These are phyloP conservation scores for Solanum chilense DNA, from an alignment of 257 asterid species.

Conservation along the genomic window DNA sequence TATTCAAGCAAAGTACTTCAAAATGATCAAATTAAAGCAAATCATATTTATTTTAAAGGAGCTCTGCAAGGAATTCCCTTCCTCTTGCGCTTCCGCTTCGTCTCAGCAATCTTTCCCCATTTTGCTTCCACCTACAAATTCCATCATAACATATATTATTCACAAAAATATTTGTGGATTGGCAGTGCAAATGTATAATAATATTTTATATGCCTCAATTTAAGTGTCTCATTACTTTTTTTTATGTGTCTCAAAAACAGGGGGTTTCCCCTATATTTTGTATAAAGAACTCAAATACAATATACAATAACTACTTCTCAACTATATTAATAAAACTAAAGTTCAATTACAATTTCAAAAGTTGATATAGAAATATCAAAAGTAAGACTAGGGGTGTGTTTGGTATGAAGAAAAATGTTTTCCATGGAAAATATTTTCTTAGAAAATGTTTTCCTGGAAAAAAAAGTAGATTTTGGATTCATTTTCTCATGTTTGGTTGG, in stretches of 20 bases:
- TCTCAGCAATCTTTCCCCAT: background rate
- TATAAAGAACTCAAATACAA: background rate
- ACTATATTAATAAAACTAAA: no score
- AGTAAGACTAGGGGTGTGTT: no score
- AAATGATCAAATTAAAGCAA: background rate
- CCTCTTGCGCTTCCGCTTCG: background rate
- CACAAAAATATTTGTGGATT: background rate
- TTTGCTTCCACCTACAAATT: slow-evolving; percentile 4
- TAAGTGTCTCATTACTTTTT: background rate
- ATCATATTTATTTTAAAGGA: background rate
- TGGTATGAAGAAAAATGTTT: no score
- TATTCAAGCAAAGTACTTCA: background rate
- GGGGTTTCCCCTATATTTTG: no score
- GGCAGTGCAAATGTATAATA: background rate
- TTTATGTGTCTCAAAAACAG: background rate
- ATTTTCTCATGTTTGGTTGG: no score
- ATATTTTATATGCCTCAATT: background rate
- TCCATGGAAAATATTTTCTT: no score
- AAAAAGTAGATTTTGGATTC: no score
- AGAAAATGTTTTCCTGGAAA: no score
- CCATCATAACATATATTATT: background rate
- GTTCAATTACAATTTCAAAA: background rate
- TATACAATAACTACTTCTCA: no score
- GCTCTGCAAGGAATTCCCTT: slow-evolving; percentile 4
- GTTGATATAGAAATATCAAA: background rate